Evolutionary conservation across 352 stramenopile genomes (phyloP), one percentile per base, ranked within the genome.

Genomic region (Globisporangium camurandrum): DNA sequence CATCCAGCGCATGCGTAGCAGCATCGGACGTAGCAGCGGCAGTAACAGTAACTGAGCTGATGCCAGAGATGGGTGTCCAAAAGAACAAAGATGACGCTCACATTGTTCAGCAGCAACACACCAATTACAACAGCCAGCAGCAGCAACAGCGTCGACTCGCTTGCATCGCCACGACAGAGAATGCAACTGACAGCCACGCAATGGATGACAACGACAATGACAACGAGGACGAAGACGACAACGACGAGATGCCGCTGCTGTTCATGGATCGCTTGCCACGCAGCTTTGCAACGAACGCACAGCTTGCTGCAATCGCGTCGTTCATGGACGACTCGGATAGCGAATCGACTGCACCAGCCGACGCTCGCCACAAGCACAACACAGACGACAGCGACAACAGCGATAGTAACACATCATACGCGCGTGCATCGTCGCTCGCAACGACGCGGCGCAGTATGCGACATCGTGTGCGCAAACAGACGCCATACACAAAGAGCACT

Each of bases 181-280:
- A 11, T 39, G 34, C 36, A 41, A n/a, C n/a, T n/a, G n/a, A n/a
- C n/a, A n/a, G n/a, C n/a, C n/a, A n/a, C n/a, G n/a, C n/a, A n/a
- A n/a, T n/a, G n/a, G n/a, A n/a, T n/a, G n/a, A n/a, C n/a, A n/a
- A n/a, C n/a, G n/a, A n/a, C n/a, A n/a, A n/a, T n/a, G n/a, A 24
- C n/a, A 41, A 46, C 16, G 22, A 22, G 14, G 36, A 46, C 14
- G 30, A 30, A 10, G 40, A 26, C 14, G 51, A 52, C 8, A 66
- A 84, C 36, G 70, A 84, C 1, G 75, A 88, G 54, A 81, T 85
- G 69, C 80, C 80, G 49, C 71, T 92, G 23, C 69, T 92, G 52
- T 88, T 92, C 54, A 82, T 86, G 75, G 75, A 82, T 43, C 36
- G 52, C 8, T 60, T 92, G 10, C 80, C 80, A n/a, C 57, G 61